These are phyloP conservation scores for Gilbertella persicaria DNA, from an alignment of 371 early-diverging fungal species.

Conservation along the genomic window DNA sequence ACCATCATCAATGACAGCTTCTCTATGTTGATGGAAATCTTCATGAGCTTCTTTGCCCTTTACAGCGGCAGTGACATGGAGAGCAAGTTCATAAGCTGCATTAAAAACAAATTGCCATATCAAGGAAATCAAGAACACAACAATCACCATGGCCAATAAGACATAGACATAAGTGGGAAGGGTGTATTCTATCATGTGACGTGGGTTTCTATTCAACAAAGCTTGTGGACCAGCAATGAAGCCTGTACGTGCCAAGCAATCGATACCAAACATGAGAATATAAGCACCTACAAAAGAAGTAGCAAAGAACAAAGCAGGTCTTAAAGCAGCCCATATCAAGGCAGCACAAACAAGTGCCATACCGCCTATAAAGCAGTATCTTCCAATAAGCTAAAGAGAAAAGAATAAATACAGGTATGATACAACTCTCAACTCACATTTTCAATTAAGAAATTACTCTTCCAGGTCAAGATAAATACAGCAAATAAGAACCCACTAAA, in stretches of 20 bases:
- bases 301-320: slow-evolving; percentile 17
- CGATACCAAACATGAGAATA: slow-evolving; percentile 34
- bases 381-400: slow-evolving; percentile 16
- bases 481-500: slow-evolving; percentile 26
- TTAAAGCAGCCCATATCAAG: slow-evolving; percentile 6
- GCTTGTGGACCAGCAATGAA: slow-evolving; percentile 22
- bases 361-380: slow-evolving; percentile 21
- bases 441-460: slow-evolving; percentile 16
- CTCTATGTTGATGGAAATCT: slow-evolving; percentile 11
- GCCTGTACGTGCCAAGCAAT: slow-evolving; percentile 24
- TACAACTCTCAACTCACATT: slow-evolving; percentile 8
- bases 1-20: slow-evolving; percentile 1
- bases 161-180: slow-evolving; percentile 15
- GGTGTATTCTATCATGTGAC: slow-evolving; percentile 6
- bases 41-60: slow-evolving; percentile 21
- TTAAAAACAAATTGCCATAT: slow-evolving; percentile 23
- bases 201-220: slow-evolving; percentile 15
- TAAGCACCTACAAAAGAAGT: slow-evolving; percentile 42
- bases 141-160: slow-evolving; percentile 21
- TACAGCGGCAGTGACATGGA: slow-evolving; percentile 19
- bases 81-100: slow-evolving; percentile 12
- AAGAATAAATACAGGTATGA: not conserved
- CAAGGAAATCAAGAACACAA: slow-evolving; percentile 19
- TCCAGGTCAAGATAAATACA: slow-evolving; percentile 21
- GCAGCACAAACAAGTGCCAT: slow-evolving; percentile 13